These are phyloP conservation scores for Ascochyta pisi DNA, from an alignment of 2,329 filamentous ascomycete genomes.

Conservation along the genomic window DNA sequence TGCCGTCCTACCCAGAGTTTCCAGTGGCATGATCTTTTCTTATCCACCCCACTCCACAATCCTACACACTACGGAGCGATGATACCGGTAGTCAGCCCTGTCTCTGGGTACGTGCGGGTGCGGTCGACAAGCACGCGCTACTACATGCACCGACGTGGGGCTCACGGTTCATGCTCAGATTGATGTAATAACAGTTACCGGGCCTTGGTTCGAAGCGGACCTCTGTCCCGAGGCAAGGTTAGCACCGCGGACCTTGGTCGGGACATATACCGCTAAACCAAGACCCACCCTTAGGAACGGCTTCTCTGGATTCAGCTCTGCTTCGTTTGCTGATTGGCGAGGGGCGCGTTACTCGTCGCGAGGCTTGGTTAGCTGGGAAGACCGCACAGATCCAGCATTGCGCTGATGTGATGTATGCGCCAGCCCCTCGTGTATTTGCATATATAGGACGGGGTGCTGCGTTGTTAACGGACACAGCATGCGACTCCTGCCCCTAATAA, in stretches of 20 bases:
- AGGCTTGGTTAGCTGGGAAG: background rate
- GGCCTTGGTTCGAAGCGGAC: background rate
- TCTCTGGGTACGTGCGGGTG: no score
- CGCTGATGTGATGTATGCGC: background rate
- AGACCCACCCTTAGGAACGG: background rate
- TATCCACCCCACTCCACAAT: no score
- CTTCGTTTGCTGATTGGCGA: background rate
- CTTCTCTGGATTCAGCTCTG: no score
- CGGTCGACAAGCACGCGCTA: no score
- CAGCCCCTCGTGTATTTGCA: background rate
- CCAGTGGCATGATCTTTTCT: no score
- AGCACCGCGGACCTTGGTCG: no score
- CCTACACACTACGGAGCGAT: no score
- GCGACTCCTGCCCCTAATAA: background rate
- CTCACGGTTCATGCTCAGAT: background rate
- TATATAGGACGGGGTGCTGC: background rate
- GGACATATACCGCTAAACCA: no score
- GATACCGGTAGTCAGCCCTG: no score
- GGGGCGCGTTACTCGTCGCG: background rate
- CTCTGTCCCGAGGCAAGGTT: no score
- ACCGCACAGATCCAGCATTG: background rate
- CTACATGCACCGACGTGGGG: no score
- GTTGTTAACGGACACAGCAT: background rate
- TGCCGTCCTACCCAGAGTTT: no score
- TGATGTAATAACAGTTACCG: background rate